Evolutionary conservation across 768 basidiomycete genomes (phyloP), one percentile per base, ranked within the genome.

Genomic region (Tremella mesenterica): DNA sequence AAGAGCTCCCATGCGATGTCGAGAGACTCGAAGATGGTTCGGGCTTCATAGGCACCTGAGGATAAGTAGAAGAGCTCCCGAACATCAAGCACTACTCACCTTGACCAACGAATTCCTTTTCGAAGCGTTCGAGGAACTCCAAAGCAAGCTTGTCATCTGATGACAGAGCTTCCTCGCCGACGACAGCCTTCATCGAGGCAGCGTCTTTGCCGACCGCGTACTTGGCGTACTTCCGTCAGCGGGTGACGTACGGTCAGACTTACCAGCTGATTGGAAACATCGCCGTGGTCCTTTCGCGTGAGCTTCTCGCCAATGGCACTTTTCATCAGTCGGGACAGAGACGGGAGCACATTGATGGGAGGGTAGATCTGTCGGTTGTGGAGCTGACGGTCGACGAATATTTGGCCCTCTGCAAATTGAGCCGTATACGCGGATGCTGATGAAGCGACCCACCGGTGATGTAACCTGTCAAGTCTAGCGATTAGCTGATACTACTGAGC

Each of bases 261-360:
- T 64, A 88, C 90, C 78, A 95, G 77, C 77, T 96, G 93, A 79
- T 99, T 99, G 13, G 95, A 97, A 30, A 99, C 95, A 75, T 99
- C 95, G 67, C 91, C 88, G 73, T 97, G 95, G 76, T 99, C 95
- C 76, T 93, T 93, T 73, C 95, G 81, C 54, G 95, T 97, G 70
- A 97, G 78, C 75, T 88, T 83, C 77, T 96, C 93, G 61, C 95
- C 95, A 75, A 97, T 96, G 60, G 95, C 95, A 65, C 86, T 89
- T 84, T 99, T 99, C 95, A 99, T 99, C 73, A 99, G 77, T 75
- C 95, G 91, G 64, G 95, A 97, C 70, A 99, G 80, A 59, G 95
- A 97, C 57, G 95, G 95, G 44, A 99, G 80, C 56, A 99, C 93
- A 77, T 99, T 99, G 80, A 99, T 97, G 46, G 95, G 95, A 30